Evolutionary conservation across 2,329 filamentous ascomycete species (phyloP), one percentile per base, ranked within the genome.

Genomic region (Whalleya microplaca): DNA sequence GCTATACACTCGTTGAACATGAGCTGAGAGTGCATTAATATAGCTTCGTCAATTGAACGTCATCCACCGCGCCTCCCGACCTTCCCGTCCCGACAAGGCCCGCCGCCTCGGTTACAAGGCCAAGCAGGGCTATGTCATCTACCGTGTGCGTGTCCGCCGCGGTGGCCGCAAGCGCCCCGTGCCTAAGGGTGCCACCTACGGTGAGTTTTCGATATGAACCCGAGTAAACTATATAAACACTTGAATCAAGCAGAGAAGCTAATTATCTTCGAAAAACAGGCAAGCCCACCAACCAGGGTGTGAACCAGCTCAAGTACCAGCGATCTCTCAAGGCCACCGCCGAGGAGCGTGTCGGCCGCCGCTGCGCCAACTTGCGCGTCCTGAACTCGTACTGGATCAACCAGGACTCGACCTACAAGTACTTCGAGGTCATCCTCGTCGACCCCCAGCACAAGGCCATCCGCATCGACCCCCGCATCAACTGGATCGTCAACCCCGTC

Each of bases 361-460:
- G 94, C 79, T 97, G 93, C 85, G 92, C 93, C 83, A 99, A 99
- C 85, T 83, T 99, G 80, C 92, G 95, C 77, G 95, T 99, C 76
- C 90, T 99, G 76, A 99, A 99, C 91, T 98, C 94, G 66, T 99
- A 99, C 93, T 99, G 96, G 96, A 92, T 99, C 86, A 99, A 99
- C 91, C 92, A 98, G 87, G 95, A 99, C 86, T 97, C 93, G 62
- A 99, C 95, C 82, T 99, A 98, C 91, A 99, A 99, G 88, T 99
- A 99, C 91, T 99, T 87, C 86, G 95, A 99, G 84, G 89, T 98
- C 81, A 98, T 99, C 85, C 91, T 97, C 76, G 94, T 99, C 78
- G 95, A 99, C 85, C 95, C 95, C 78, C 91, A 96, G 85, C 95
- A 99, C 91, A 98, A 98, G 88, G 95, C 95, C 76, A 99, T 99